These are phyloP conservation scores for Strobilomyces dryophilus DNA, from an alignment of 768 basidiomycete genomes.

Conservation along the genomic window DNA sequence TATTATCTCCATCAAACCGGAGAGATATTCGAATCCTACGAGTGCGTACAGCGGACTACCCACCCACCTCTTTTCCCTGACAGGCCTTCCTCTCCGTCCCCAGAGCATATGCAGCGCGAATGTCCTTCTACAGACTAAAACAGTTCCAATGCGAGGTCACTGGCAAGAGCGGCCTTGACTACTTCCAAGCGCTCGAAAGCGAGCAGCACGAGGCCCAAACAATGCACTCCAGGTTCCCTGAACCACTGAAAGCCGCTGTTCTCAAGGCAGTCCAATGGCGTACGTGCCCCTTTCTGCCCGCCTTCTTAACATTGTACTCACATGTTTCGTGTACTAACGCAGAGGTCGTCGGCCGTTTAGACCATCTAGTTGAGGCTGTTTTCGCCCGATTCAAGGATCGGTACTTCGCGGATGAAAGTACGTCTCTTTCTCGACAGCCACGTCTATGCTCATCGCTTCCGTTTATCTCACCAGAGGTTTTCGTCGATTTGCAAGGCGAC, in stretches of 20 bases:
- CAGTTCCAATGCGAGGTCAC: conserved; percentile 98
- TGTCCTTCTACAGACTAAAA: conserved; percentile 91
- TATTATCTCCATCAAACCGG: conserved; percentile 93
- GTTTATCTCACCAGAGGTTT: conserved; percentile 54
- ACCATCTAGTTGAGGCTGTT: conserved; percentile 91
- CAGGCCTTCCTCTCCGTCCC: conserved; percentile 9
- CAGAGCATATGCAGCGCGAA: conserved; percentile 81
- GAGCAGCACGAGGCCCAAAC: conserved; percentile 87
- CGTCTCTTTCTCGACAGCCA: conserved; percentile 32
- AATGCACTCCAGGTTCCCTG: conserved; percentile 88
- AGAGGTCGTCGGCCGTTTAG: conserved; percentile 97
- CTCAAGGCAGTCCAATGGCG: conserved; percentile 96
- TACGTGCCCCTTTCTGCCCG: conserved; percentile 45
- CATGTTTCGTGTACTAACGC: conserved; percentile 16
- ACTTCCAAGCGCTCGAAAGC: conserved; percentile 90
- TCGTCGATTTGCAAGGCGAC: conserved; percentile 82
- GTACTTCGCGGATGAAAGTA: conserved; percentile 89
- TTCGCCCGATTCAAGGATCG: conserved; percentile 96
- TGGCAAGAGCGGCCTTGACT: conserved; percentile 90
- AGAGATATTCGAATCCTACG: conserved; percentile 96
- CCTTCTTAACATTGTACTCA: conserved; percentile 13
- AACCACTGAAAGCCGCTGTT: conserved; percentile 87
- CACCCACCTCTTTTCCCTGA: conserved; percentile 25
- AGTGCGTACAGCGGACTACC: conserved; percentile 51
- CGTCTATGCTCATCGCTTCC: conserved; percentile 14